These are phyloP conservation scores for Diaporthe velutina DNA, from an alignment of 2,329 filamentous ascomycete genomes.

Conservation along the genomic window DNA sequence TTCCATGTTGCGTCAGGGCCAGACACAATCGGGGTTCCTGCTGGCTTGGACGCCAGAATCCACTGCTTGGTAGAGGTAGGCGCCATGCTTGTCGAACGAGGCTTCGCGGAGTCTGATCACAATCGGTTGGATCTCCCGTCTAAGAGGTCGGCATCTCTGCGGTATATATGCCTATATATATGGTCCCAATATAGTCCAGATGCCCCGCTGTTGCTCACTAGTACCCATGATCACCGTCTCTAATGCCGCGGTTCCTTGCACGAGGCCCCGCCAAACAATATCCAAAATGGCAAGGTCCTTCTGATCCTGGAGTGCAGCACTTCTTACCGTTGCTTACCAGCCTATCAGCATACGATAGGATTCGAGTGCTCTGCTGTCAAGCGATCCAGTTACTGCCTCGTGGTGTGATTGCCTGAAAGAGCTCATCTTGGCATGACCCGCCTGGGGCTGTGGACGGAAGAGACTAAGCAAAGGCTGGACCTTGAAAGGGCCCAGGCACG, in stretches of 20 bases:
- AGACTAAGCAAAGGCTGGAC: background rate
- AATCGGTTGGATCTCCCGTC: background rate
- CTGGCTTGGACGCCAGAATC: constrained; percentile 46
- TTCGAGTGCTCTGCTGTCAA: background rate
- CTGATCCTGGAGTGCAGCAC: background rate
- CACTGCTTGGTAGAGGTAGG: constrained; percentile 45
- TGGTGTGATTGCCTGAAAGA: background rate
- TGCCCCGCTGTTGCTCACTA: background rate
- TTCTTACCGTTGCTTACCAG: background rate
- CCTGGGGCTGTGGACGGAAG: background rate
- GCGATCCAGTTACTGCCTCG: background rate
- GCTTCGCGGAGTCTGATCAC: background rate
- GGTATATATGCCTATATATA: background rate
- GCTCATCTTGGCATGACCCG: background rate
- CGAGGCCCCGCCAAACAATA: background rate
- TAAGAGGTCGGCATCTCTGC: background rate
- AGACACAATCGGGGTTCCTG: constrained; percentile 43
- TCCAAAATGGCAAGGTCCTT: background rate
- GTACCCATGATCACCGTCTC: background rate
- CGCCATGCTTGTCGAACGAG: constrained; percentile 9
- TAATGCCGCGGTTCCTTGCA: constrained; percentile 10
- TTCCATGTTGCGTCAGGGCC: constrained; percentile 47
- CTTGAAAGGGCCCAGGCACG: background rate
- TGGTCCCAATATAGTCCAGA: background rate
- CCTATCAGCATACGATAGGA: background rate